These are phyloP conservation scores for Trypanosoma platydactyli DNA, from an alignment of 208 protist genomes.

Conservation along the genomic window DNA sequence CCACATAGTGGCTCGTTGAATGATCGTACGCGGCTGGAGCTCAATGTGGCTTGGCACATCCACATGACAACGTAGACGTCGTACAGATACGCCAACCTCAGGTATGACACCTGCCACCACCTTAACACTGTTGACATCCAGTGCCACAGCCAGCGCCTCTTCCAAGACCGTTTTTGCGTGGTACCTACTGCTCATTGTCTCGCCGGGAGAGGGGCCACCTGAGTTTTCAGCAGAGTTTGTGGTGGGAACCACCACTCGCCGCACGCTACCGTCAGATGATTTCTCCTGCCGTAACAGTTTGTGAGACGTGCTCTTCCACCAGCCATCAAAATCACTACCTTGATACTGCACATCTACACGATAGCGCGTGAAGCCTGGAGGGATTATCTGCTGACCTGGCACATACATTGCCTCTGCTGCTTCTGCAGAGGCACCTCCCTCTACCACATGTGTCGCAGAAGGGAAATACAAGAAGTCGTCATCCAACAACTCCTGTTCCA, in stretches of 20 bases:
- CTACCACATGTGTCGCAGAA: not conserved
- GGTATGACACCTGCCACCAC: constrained; percentile 75
- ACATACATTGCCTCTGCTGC: constrained; percentile 46
- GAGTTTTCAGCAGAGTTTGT: not conserved
- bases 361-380: constrained; percentile 80
- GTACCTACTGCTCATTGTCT: constrained; percentile 31
- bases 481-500: constrained; percentile 82
- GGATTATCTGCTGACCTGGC: constrained; percentile 80
- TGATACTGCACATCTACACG: constrained; percentile 90
- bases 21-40: constrained; percentile 84
- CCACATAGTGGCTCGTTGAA: constrained; percentile 85
- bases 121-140: constrained; percentile 56
- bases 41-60: constrained; percentile 76
- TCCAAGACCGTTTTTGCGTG: constrained; percentile 67
- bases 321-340: constrained; percentile 85
- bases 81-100: constrained; percentile 76
- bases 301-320: constrained; percentile 70
- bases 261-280: constrained; percentile 20
- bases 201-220: not conserved
- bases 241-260: constrained; percentile 11
- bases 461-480: constrained; percentile 81
- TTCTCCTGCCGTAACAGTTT: constrained; percentile 22
- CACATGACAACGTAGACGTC: constrained; percentile 81
- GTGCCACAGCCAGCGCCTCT: constrained; percentile 78
- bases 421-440: constrained; percentile 6